Evolutionary conservation across 805 yeast species (phyloP), one percentile per base, ranked within the genome.

Genomic region (Ogataea degrootiae): DNA sequence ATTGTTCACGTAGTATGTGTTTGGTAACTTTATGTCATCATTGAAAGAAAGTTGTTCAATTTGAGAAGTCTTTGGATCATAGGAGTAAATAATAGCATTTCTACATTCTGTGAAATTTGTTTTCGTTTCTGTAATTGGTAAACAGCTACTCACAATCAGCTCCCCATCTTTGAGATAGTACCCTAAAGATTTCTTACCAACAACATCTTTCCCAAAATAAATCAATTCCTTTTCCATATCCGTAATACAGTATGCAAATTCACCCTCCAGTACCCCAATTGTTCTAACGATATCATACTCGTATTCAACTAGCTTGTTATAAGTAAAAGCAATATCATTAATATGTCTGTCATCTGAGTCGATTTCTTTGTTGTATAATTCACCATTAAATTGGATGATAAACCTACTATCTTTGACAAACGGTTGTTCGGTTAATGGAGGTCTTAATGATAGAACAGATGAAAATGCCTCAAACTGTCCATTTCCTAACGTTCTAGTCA

Each of bases 351-450:
- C 47, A 5, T 47, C 66, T 0, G 56, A 52, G 33, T 69, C 54
- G 21, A 85, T 75, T 35, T 75, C 84, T 1, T 62, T 54, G 52
- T 83, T 83, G 63, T 94, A 94, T 11, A 94, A 66, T 58, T 94
- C 97, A 0, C 99, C 99, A 62, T 95, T 94, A 67, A 85, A 92
- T 60, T 89, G 96, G 8, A 95, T 60, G 0, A 76, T 58, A 43
- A 59, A 73, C 55, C 70, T 53, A 41, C 67, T 53, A 3, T 56
- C 61, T 11, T 48, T 56, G 2, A 49, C 53, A 3, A 81, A 53
- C 0, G 98, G 97, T 64, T 94, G 99, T 31, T 67, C 54, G 0
- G 87, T 81, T 56, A 87, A 78, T 0, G 98, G 98, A 19, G 77
- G 75, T 48, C 99, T 72, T 38, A 94, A 66, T 0, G 96, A 84